These are phyloP conservation scores for Fraxinus greggii DNA, from an alignment of 305 asterid species.

Conservation along the genomic window DNA sequence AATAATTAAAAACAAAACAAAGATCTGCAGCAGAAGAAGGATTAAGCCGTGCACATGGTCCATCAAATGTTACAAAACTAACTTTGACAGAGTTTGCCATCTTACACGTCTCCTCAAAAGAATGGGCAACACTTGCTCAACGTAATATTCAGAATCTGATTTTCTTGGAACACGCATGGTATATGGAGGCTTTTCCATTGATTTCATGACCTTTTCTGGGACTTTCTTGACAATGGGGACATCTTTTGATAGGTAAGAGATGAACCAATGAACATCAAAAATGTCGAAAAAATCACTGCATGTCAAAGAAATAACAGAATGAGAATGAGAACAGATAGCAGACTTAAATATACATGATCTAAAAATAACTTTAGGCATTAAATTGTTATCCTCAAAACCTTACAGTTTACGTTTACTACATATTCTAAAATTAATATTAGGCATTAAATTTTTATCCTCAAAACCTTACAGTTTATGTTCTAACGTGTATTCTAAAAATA, in stretches of 20 bases:
- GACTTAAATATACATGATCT: neutral
- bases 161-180: constrained; percentile 99
- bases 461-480: constrained; percentile 8
- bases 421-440: neutral
- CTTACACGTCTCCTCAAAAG: constrained; percentile 92
- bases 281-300: constrained; percentile 91
- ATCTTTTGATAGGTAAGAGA: constrained; percentile 89
- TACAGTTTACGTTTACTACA: constrained; percentile 3
- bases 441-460: constrained; percentile 1
- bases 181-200: constrained; percentile 98
- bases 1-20: constrained; percentile 1
- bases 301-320: constrained; percentile 33
- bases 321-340: constrained; percentile 25
- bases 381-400: constrained; percentile 1
- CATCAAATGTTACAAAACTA: constrained; percentile 21
- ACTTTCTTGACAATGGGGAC: constrained; percentile 87
- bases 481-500: neutral
- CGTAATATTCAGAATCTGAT: constrained; percentile 96
- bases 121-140: constrained; percentile 92
- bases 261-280: constrained; percentile 96
- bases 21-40: constrained; percentile 5
- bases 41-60: neutral
- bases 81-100: constrained; percentile 17
- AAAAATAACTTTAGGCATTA: neutral
- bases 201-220: constrained; percentile 94